phyloP scores from a whole-genome alignment of 805 yeast species.

The Pichia rugopelliculosa region DNA sequence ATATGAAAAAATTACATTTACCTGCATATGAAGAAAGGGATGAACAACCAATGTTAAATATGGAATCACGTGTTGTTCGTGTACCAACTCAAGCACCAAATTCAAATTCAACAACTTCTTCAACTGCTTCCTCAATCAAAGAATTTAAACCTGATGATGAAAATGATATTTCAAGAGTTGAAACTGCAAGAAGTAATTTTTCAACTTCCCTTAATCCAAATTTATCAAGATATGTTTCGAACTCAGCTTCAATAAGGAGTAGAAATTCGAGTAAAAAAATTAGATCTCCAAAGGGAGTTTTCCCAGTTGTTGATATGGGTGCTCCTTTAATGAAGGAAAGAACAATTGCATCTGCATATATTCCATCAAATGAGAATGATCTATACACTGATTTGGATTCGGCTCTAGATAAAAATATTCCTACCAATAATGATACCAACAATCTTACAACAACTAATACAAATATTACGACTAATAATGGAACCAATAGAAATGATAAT shows the following conservation, averaged over 20 bases:
- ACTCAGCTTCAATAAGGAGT: constrained; percentile 1
- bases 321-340: constrained; percentile 49
- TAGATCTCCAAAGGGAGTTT: constrained; percentile 67
- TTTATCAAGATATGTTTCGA: background rate
- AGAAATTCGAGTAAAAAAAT: constrained; percentile 10
- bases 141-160: constrained; percentile 14
- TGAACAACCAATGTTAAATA: constrained; percentile 71
- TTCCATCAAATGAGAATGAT: background rate
- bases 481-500: constrained; percentile 23
- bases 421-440: constrained; percentile 17
- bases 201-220: background rate
- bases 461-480: background rate
- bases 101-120: background rate
- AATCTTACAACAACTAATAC: background rate
- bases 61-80: constrained; percentile 73
- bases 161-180: constrained; percentile 10
- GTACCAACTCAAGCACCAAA: constrained; percentile 8
- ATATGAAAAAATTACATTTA: constrained; percentile 50
- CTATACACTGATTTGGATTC: constrained; percentile 10
- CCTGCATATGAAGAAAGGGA: constrained; percentile 68
- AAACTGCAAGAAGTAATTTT: background rate
- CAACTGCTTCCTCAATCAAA: constrained; percentile 8
- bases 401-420: constrained; percentile 16
- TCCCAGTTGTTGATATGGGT: constrained; percentile 78
- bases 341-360: constrained; percentile 43